Percentiles rank a stretch among this genome's conserved stretches.
These are phyloP conservation scores for Babesia sp. DNA, from an alignment of 169 alveolate genomes.

Conservation along the genomic window DNA sequence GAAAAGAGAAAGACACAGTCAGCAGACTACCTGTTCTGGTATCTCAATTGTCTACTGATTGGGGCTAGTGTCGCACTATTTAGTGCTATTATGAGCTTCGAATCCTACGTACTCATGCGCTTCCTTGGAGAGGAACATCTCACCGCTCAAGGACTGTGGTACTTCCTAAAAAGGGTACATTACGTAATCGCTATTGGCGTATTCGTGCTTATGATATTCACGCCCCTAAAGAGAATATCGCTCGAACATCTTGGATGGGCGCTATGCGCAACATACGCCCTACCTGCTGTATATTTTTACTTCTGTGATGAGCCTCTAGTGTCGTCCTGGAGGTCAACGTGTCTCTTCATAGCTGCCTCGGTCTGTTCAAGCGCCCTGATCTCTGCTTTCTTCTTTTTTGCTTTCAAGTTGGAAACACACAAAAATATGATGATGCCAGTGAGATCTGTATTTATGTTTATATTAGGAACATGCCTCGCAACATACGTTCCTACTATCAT, in stretches of 20 bases:
- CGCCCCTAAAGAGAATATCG: neutral
- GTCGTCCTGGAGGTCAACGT: neutral
- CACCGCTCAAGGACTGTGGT: constrained; percentile 12
- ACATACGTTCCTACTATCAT: neutral
- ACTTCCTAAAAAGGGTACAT: neutral
- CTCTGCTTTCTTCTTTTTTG: neutral
- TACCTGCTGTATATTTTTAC: neutral
- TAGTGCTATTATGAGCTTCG: neutral
- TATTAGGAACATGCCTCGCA: constrained; percentile 1
- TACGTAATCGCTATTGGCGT: neutral
- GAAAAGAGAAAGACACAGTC: too few species aligned
- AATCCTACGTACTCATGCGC: constrained; percentile 11
- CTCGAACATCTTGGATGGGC: neutral
- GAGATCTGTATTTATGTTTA: neutral
- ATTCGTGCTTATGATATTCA: neutral
- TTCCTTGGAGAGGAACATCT: neutral
- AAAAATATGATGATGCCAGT: neutral
- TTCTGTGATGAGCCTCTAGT: neutral
- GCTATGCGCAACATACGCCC: neutral
- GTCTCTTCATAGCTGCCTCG: neutral
- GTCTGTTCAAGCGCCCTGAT: neutral
- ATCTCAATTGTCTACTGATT: neutral
- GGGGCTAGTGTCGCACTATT: constrained; percentile 1
- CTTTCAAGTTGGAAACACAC: neutral
- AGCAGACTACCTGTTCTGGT: too few species aligned